Conservation (phyloP, 352 stramenopile species). For the Peronospora destructor region DNA sequence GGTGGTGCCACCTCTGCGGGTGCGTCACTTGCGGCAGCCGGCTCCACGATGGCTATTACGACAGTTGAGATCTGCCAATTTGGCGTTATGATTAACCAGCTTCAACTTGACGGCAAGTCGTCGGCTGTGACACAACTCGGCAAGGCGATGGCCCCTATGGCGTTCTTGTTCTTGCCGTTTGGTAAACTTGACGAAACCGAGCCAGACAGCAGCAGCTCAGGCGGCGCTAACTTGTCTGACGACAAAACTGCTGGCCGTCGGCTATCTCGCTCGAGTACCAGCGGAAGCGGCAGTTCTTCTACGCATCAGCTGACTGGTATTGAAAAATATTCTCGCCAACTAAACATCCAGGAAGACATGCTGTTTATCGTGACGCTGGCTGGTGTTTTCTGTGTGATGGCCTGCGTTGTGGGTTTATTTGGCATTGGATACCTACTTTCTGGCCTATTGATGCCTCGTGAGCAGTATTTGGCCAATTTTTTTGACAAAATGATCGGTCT, state of each 20-base stretch:
- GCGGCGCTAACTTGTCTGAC: constrained; percentile 12
- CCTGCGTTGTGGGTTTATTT: constrained; percentile 54
- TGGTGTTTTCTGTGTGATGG: constrained; percentile 70
- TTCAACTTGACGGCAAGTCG: constrained; percentile 68
- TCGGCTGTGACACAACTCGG: constrained; percentile 58
- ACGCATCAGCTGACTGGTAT: constrained; percentile 38
- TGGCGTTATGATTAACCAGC: constrained; percentile 64
- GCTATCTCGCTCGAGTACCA: constrained; percentile 22
- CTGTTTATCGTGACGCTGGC: constrained; percentile 75
- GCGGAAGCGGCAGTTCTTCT: constrained; percentile 15
- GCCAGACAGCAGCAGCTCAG: constrained; percentile 19
- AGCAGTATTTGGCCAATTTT: constrained; percentile 68
- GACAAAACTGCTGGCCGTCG: constrained; percentile 27
- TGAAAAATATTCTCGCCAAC: constrained; percentile 58
- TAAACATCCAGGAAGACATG: constrained; percentile 75
- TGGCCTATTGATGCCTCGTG: constrained; percentile 58
- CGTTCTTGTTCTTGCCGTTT: constrained; percentile 75
- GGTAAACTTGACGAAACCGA: constrained; percentile 41
- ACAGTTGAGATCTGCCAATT: constrained; percentile 81
- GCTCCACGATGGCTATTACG: constrained; percentile 57
- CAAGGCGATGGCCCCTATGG: constrained; percentile 64
- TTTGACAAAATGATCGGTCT: constrained; percentile 83
- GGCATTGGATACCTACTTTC: constrained; percentile 46
- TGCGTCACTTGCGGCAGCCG: constrained; percentile 44
- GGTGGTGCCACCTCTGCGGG: constrained; percentile 30